Conservation (phyloP, 768 basidiomycete species). For the Naganishia vaughanmartiniae region DNA sequence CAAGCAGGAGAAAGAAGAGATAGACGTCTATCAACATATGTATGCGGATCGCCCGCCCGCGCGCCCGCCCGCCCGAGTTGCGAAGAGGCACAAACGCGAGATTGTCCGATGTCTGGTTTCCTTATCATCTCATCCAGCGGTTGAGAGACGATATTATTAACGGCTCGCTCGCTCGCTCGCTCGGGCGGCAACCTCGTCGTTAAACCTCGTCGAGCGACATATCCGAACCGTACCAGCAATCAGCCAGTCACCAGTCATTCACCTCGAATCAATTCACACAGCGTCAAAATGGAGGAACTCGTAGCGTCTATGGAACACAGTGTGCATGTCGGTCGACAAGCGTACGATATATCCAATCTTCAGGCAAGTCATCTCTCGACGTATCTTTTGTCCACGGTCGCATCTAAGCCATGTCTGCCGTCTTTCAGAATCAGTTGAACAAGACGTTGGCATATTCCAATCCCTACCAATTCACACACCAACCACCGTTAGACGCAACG, state of each 20-base stretch:
- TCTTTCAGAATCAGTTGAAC: conserved; percentile 8
- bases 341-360: conserved; percentile 1
- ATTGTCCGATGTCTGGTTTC: not conserved
- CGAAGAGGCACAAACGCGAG: not conserved
- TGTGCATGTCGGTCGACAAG: conserved; percentile 23
- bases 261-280: not conserved
- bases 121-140: not conserved
- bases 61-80: too few species aligned
- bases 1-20: not conserved
- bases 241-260: not conserved
- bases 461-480: not conserved
- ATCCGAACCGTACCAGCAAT: not conserved
- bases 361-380: not conserved
- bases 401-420: not conserved
- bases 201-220: not conserved
- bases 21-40: not conserved
- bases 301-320: conserved; percentile 9
- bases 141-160: too few species aligned
- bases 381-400: not conserved
- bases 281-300: conserved; percentile 11
- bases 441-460: conserved; percentile 19
- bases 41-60: too few species aligned
- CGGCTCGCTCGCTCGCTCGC: too few species aligned
- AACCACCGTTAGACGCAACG: not conserved
- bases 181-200: not conserved